Conservation (phyloP, 192 early-diverging fungal genomes). For the Coemansia reversa region DNA sequence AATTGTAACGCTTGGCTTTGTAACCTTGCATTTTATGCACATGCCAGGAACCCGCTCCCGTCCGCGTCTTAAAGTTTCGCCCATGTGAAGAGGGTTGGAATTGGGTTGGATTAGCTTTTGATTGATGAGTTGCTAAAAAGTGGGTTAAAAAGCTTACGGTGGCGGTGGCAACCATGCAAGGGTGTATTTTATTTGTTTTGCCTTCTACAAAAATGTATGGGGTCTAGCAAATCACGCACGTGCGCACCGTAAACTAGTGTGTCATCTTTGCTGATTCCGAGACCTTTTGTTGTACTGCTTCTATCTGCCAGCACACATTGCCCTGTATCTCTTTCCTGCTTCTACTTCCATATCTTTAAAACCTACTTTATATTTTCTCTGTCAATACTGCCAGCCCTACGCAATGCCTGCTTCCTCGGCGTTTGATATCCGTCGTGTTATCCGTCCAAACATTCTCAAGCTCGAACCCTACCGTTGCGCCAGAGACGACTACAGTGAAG, state of each 20-base stretch:
- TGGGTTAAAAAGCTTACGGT: no score
- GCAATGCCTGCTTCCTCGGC: slow-evolving; percentile 26
- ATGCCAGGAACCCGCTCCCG: slow-evolving; percentile 28
- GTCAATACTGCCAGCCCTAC: background rate
- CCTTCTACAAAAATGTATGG: background rate
- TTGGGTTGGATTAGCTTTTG: no score
- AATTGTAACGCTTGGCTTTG: slow-evolving; percentile 62
- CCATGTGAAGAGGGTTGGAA: background rate
- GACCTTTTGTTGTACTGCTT: background rate
- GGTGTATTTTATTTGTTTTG: background rate
- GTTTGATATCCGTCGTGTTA: slow-evolving; percentile 62
- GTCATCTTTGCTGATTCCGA: slow-evolving; percentile 1
- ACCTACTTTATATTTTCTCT: background rate
- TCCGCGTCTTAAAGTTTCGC: background rate
- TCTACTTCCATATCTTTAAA: background rate
- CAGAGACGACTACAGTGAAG: slow-evolving; percentile 91
- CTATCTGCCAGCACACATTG: background rate
- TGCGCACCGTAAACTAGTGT: background rate
- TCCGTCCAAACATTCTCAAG: slow-evolving; percentile 79
- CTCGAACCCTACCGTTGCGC: slow-evolving; percentile 96
- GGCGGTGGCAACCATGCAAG: no score
- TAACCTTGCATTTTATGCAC: slow-evolving; percentile 80
- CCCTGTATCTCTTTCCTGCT: background rate
- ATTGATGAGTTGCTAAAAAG: no score
- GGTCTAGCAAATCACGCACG: background rate